These are phyloP conservation scores for Penicillium sp. DNA, from an alignment of 2,329 filamentous ascomycete genomes.

Conservation along the genomic window DNA sequence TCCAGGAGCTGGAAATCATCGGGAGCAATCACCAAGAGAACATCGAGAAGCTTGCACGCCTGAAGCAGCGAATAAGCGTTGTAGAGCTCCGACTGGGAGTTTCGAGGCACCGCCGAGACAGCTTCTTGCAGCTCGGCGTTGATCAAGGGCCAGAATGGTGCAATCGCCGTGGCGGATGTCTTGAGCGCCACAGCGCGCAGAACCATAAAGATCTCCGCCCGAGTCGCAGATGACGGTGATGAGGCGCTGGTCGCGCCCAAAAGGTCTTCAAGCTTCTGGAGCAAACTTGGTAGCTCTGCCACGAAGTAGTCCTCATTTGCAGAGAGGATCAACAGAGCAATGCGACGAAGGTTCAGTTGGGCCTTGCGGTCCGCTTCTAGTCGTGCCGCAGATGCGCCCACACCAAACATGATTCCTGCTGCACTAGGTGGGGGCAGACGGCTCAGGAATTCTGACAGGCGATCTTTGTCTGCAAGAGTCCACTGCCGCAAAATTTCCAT, in stretches of 20 bases:
- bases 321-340: constrained; percentile 77
- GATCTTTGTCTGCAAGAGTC: constrained; percentile 82
- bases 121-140: constrained; percentile 82
- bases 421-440: constrained; percentile 83
- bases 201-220: constrained; percentile 87
- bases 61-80: constrained; percentile 78
- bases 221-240: constrained; percentile 85
- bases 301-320: constrained; percentile 78
- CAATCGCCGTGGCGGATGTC: constrained; percentile 75
- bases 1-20: constrained; percentile 98
- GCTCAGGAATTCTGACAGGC: constrained; percentile 75
- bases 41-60: constrained; percentile 89
- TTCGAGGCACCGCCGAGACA: constrained; percentile 71
- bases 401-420: constrained; percentile 97
- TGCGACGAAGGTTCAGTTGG: constrained; percentile 82
- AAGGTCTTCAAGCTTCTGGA: constrained; percentile 85
- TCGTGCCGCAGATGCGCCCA: constrained; percentile 88
- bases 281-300: constrained; percentile 68
- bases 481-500: constrained; percentile 81
- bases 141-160: constrained; percentile 85
- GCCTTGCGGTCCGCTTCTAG: constrained; percentile 94
- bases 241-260: constrained; percentile 80
- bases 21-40: constrained; percentile 80
- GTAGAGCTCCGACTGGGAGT: constrained; percentile 73
- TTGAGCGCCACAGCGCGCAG: constrained; percentile 79